A percentile compares a stretch with the other conserved stretches of the same genome.
Evolutionary conservation across 2,329 filamentous ascomycete genomes (phyloP).

Genomic region (Aspergillus luchuensis): DNA sequence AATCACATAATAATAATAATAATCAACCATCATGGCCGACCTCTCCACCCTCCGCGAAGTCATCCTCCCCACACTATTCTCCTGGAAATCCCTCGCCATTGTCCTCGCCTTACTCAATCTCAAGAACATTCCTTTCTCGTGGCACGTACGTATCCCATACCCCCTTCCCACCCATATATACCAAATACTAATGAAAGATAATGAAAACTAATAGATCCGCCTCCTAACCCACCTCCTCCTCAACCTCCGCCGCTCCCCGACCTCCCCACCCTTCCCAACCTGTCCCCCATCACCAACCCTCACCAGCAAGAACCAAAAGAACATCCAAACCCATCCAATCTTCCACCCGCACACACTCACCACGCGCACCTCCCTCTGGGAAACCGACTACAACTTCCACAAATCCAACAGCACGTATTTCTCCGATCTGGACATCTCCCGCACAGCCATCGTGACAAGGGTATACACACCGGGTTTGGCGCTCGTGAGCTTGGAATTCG

Average conservation of each 20-base stretch:
- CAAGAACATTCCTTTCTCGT: conserved; percentile 41
- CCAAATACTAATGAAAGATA: neutral
- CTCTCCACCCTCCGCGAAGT: conserved; percentile 21
- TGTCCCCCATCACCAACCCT: conserved; percentile 25
- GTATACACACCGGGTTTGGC: conserved; percentile 63
- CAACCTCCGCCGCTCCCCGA: conserved; percentile 56
- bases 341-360: conserved; percentile 71
- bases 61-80: conserved; percentile 25
- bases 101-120: conserved; percentile 41
- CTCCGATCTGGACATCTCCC: conserved; percentile 77
- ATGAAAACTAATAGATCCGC: conserved; percentile 50
- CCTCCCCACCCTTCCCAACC: conserved; percentile 49
- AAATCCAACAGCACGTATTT: conserved; percentile 88
- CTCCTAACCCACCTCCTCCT: conserved; percentile 59
- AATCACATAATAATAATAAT: neutral
- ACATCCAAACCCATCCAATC: conserved; percentile 57
- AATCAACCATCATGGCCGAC: neutral
- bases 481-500: conserved; percentile 55
- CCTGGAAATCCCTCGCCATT: conserved; percentile 41
- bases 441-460: conserved; percentile 76
- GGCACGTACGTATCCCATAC: conserved; percentile 39
- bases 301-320: conserved; percentile 34
- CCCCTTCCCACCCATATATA: neutral
- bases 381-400: conserved; percentile 85
- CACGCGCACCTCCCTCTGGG: conserved; percentile 68